phyloP scores from a whole-genome alignment of 208 protist genomes.

The Vickermania ingenoplastis region DNA sequence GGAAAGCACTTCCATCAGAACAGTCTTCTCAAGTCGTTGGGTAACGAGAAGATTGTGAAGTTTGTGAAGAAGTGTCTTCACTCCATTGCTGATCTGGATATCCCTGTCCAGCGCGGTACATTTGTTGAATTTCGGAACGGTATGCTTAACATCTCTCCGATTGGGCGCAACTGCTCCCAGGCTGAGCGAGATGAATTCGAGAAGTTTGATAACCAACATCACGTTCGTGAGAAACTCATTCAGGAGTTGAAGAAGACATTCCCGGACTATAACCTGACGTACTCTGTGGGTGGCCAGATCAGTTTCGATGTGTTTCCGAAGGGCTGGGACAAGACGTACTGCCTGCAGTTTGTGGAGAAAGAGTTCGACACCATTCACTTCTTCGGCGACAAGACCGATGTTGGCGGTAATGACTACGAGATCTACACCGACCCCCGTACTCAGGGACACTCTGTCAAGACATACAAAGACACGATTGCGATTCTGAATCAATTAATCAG shows the following conservation, averaged over 20 bases:
- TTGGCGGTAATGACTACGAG: constrained; percentile 99
- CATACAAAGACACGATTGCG: constrained; percentile 93
- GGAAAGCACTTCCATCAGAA: constrained; percentile 84
- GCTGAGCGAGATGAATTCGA: constrained; percentile 97
- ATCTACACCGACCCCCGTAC: constrained; percentile 91
- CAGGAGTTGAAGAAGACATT: constrained; percentile 68
- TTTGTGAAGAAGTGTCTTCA: constrained; percentile 94
- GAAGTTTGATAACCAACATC: constrained; percentile 93
- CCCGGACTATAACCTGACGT: constrained; percentile 89
- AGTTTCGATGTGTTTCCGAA: constrained; percentile 99
- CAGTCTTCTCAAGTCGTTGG: constrained; percentile 87
- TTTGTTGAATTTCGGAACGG: constrained; percentile 99
- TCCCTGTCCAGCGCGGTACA: constrained; percentile 98
- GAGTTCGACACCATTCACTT: constrained; percentile 98
- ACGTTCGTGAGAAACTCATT: constrained; percentile 94
- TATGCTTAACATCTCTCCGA: constrained; percentile 99
- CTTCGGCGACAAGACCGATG: constrained; percentile 98
- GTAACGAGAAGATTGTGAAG: constrained; percentile 90
- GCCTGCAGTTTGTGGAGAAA: constrained; percentile 92
- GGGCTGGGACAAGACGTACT: constrained; percentile 99
- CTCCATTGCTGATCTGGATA: constrained; percentile 94
- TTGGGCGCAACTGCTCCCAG: constrained; percentile 98
- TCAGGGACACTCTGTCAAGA: constrained; percentile 91
- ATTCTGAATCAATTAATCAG: constrained; percentile 70
- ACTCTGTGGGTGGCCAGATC: constrained; percentile 99